These are phyloP conservation scores for Aspergillus fructus DNA, from an alignment of 2,329 filamentous ascomycete species.

Conservation along the genomic window DNA sequence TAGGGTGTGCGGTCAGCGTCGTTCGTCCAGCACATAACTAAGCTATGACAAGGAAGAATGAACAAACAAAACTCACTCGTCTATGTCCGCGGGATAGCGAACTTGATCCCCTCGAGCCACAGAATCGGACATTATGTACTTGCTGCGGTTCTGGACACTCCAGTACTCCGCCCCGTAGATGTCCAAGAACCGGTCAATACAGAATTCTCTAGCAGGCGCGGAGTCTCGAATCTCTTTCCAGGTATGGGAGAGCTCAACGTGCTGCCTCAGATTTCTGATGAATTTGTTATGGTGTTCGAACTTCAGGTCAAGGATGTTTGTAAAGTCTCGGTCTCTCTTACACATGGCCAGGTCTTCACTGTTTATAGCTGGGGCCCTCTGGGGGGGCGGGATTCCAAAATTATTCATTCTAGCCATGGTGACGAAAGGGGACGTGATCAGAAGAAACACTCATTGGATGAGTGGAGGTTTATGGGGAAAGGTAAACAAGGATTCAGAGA, in stretches of 20 bases:
- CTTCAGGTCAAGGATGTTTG: constrained; percentile 24
- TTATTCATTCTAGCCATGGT: background rate
- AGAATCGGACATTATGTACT: constrained; percentile 21
- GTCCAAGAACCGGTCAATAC: constrained; percentile 20
- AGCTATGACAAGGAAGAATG: background rate
- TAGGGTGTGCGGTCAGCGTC: background rate
- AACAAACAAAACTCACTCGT: constrained; percentile 17
- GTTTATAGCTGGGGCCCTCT: background rate
- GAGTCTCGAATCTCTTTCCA: constrained; percentile 16
- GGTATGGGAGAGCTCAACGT: constrained; percentile 4
- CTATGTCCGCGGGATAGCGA: constrained; percentile 18
- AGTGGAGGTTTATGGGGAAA: background rate
- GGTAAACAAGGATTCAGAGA: background rate
- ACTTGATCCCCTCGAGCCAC: constrained; percentile 15
- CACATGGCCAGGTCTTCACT: background rate
- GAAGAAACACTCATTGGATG: background rate
- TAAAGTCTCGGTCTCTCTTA: constrained; percentile 19
- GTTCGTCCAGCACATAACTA: background rate
- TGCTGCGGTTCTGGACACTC: constrained; percentile 19
- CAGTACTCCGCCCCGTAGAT: constrained; percentile 22
- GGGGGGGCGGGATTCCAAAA: background rate
- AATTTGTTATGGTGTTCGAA: constrained; percentile 16
- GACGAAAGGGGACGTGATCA: background rate
- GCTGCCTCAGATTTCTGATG: constrained; percentile 12
- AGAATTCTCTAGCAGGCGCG: constrained; percentile 3